Percentiles rank a stretch among this genome's conserved stretches.
phyloP scores from a whole-genome alignment of 495 filamentous ascomycete genomes.

The Aspergillus biplanus region DNA sequence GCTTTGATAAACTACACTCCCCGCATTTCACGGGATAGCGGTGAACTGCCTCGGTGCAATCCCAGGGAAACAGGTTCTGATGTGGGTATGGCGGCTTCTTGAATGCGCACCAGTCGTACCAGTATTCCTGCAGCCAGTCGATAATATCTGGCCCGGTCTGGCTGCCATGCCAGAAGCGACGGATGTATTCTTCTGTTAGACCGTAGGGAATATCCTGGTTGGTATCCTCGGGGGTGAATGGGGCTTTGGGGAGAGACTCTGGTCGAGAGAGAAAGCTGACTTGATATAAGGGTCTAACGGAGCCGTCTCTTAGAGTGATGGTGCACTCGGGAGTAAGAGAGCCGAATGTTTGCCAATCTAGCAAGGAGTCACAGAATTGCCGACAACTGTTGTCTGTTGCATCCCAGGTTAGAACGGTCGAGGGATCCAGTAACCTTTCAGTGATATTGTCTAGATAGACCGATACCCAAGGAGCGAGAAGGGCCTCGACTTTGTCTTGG shows the following conservation, averaged over 20 bases:
- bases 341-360: constrained; percentile 21
- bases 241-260: constrained; percentile 15
- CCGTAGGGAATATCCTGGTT: constrained; percentile 43
- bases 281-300: constrained; percentile 30
- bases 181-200: constrained; percentile 46
- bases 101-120: constrained; percentile 46
- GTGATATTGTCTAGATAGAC: constrained; percentile 33
- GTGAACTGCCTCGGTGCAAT: constrained; percentile 46
- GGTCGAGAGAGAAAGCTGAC: constrained; percentile 42
- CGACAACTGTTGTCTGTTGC: background rate
- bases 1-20: constrained; percentile 43
- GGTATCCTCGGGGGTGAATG: background rate
- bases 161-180: constrained; percentile 29
- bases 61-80: constrained; percentile 45
- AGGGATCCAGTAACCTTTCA: constrained; percentile 26
- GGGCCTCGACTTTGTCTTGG: constrained; percentile 11
- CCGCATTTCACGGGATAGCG: constrained; percentile 33
- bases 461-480: constrained; percentile 20
- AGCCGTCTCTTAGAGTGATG: background rate
- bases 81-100: constrained; percentile 33
- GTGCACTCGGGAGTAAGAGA: constrained; percentile 23
- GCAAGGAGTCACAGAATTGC: constrained; percentile 9
- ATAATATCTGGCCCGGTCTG: constrained; percentile 40
- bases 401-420: background rate
- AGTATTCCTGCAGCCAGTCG: constrained; percentile 45